Evolutionary conservation across 2,329 filamentous ascomycete genomes (phyloP).

Genomic region (Blastomyces emzantsi): DNA sequence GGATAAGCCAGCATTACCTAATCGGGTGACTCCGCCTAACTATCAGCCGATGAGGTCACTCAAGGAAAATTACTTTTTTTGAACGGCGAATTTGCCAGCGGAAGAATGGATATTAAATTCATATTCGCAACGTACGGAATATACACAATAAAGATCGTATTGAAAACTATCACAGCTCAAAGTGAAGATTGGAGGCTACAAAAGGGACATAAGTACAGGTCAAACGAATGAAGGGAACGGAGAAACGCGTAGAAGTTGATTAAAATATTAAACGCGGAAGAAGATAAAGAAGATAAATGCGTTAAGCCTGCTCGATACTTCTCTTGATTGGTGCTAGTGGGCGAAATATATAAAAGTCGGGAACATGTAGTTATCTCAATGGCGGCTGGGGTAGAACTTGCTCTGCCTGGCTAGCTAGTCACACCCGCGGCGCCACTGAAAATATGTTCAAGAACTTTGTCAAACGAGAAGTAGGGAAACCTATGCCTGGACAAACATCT

Average conservation of each 20-base stretch:
- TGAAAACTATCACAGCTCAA: background rate
- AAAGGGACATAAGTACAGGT: background rate
- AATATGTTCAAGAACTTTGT: background rate
- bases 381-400: too few relatives aligned
- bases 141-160: background rate
- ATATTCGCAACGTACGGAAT: background rate
- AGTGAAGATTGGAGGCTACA: background rate
- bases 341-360: background rate
- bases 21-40: background rate
- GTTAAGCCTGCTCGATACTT: background rate
- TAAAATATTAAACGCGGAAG: background rate
- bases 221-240: background rate
- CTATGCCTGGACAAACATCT: background rate
- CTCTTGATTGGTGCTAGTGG: background rate
- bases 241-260: background rate
- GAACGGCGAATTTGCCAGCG: background rate
- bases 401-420: background rate
- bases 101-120: background rate
- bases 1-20: slow-evolving; percentile 1
- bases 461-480: background rate
- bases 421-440: background rate
- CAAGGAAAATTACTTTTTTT: background rate
- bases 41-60: background rate
- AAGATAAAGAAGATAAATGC: background rate
- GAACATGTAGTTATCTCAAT: too few relatives aligned